Conservation (phyloP, 2,329 filamentous ascomycete species). For the Colletotrichum aenigma region DNA sequence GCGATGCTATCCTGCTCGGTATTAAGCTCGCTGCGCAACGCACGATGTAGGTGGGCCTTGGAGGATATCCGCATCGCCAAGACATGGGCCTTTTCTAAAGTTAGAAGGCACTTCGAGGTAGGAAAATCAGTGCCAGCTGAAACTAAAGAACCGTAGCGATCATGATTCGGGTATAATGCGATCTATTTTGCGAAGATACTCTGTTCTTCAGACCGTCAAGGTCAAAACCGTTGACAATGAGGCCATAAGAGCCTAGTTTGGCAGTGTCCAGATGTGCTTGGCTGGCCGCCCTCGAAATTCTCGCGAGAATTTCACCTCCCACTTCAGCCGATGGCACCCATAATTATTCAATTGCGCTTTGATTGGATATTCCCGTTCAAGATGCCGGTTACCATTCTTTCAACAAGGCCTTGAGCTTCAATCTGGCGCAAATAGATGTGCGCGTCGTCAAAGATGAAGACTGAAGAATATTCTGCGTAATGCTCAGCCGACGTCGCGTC, state of each 20-base stretch:
- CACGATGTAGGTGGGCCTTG: not conserved
- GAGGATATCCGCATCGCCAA: not conserved
- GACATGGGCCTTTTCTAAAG: not conserved
- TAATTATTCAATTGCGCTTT: not conserved
- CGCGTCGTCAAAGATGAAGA: not conserved
- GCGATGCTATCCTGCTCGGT: not conserved
- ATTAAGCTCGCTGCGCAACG: not conserved
- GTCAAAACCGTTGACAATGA: not conserved
- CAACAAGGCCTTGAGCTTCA: not conserved
- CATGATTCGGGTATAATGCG: not conserved
- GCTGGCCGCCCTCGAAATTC: not conserved
- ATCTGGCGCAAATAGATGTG: not conserved
- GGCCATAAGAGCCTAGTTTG: not conserved
- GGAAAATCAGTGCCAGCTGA: not conserved
- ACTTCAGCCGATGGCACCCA: not conserved
- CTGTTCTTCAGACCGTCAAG: not conserved
- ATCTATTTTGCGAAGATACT: not conserved
- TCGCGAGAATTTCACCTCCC: not conserved
- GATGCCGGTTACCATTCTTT: not conserved
- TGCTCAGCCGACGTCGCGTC: not conserved
- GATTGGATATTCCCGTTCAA: not conserved
- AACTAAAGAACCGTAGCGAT: not conserved
- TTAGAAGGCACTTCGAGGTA: not conserved
- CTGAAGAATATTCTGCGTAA: not conserved
- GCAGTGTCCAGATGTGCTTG: not conserved